Percentiles rank a stretch among this genome's conserved stretches.
These are phyloP conservation scores for Aspergillus floridensis DNA, from an alignment of 2,329 filamentous ascomycete genomes.

Conservation along the genomic window DNA sequence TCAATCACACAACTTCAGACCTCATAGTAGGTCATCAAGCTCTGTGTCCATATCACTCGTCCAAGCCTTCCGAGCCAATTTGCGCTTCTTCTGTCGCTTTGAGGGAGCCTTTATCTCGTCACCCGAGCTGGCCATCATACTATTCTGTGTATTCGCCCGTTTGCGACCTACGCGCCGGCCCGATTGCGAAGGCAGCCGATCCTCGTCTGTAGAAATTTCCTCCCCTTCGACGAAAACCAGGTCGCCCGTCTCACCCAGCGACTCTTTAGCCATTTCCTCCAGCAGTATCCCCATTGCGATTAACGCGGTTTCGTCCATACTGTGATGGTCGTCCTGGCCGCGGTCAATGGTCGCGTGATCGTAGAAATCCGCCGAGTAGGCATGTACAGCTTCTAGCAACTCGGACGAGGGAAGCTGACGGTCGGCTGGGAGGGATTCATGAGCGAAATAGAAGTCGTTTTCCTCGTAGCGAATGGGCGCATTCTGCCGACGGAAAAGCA, in stretches of 20 bases:
- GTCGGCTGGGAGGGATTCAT: conserved; percentile 44
- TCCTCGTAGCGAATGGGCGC: conserved; percentile 54
- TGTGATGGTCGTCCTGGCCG: conserved; percentile 46
- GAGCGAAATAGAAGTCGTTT: conserved; percentile 55
- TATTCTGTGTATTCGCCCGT: conserved; percentile 20
- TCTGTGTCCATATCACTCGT: conserved; percentile 25
- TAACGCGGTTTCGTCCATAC: conserved; percentile 62
- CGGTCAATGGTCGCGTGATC: conserved; percentile 31
- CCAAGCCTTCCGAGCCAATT: conserved; percentile 18
- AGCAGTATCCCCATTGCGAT: conserved; percentile 60
- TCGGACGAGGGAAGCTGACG: conserved; percentile 54
- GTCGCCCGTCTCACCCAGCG: conserved; percentile 58
- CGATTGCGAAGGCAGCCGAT: conserved; percentile 8
- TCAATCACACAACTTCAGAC: background rate
- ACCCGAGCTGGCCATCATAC: conserved; percentile 22
- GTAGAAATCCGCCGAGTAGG: conserved; percentile 58
- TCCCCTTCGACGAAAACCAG: conserved; percentile 55
- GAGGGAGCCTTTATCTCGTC: conserved; percentile 15
- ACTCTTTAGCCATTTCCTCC: conserved; percentile 55
- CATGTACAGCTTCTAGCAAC: conserved; percentile 56
- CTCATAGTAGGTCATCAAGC: conserved; percentile 14
- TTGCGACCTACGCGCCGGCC: conserved; percentile 17
- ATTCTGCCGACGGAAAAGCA: conserved; percentile 53
- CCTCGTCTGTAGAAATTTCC: conserved; percentile 25
- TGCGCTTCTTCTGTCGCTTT: conserved; percentile 26